phyloP scores from a whole-genome alignment of 148 eudicot genomes.

The Cornus suecica region DNA sequence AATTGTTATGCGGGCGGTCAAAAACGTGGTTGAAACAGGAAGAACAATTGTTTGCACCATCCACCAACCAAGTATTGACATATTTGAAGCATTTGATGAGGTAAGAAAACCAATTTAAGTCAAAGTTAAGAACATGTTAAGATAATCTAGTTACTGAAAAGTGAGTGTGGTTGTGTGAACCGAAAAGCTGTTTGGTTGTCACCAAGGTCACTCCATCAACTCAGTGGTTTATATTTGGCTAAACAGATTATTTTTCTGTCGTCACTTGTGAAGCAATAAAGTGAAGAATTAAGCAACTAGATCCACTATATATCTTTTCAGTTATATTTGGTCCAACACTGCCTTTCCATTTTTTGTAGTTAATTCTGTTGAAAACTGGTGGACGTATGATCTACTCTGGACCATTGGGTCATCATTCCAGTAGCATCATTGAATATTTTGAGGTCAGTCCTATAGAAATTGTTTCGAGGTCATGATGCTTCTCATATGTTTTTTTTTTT shows the following conservation, averaged over 20 bases:
- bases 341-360: slow-evolving; percentile 33
- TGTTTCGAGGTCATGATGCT: slow-evolving; percentile 50
- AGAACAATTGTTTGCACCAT: slow-evolving; percentile 91
- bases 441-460: slow-evolving; percentile 40
- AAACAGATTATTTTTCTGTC: no score
- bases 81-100: slow-evolving; percentile 91
- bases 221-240: not conserved
- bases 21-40: slow-evolving; percentile 68
- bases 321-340: slow-evolving; percentile 5
- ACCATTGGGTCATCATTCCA: slow-evolving; percentile 64
- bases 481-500: not conserved
- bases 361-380: slow-evolving; percentile 64
- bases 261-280: no score
- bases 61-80: slow-evolving; percentile 89
- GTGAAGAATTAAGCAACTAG: no score
- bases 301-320: no score
- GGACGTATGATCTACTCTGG: slow-evolving; percentile 77
- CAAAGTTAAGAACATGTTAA: not conserved
- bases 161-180: not conserved
- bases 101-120: slow-evolving; percentile 22
- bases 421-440: slow-evolving; percentile 59
- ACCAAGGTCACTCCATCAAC: not conserved
- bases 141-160: not conserved
- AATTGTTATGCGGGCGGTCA: slow-evolving; percentile 79
- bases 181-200: no score